Conservation (phyloP, 495 filamentous ascomycete species). For the Tuber indicum region DNA sequence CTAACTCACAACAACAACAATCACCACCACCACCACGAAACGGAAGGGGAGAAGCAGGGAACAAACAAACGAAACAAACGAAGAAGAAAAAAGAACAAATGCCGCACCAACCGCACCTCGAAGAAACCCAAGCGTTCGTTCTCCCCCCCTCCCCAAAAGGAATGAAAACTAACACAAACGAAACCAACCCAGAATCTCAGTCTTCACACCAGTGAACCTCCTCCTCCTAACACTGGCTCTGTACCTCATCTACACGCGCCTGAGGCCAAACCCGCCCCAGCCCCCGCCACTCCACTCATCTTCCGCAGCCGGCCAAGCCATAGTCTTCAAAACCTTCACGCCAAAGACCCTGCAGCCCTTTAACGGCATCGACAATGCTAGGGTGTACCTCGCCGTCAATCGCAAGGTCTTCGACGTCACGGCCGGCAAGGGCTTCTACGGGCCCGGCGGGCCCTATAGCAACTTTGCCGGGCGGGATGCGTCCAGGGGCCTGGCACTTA, state of each 20-base stretch:
- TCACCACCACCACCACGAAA: background rate
- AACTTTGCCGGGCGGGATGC: constrained; percentile 96
- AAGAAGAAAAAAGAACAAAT: constrained; percentile 4
- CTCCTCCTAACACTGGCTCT: constrained; percentile 64
- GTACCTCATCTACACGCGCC: constrained; percentile 62
- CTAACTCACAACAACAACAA: background rate
- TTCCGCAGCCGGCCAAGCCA: constrained; percentile 48
- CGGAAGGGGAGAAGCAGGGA: background rate
- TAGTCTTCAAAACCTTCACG: constrained; percentile 87
- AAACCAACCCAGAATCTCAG: constrained; percentile 19
- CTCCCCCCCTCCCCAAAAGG: background rate
- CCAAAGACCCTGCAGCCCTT: constrained; percentile 77
- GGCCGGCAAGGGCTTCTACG: constrained; percentile 82
- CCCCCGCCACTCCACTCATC: constrained; percentile 52
- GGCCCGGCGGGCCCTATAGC: constrained; percentile 83
- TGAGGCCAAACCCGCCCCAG: constrained; percentile 53
- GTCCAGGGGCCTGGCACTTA: constrained; percentile 78
- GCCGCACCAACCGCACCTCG: constrained; percentile 28
- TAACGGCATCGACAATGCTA: constrained; percentile 67
- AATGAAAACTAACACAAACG: constrained; percentile 13
- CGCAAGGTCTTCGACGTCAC: constrained; percentile 84
- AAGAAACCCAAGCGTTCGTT: constrained; percentile 35
- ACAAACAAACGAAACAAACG: background rate
- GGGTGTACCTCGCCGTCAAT: constrained; percentile 78
- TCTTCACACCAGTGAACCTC: constrained; percentile 73